phyloP scores from a whole-genome alignment of 1,139 yeast genomes.

The Blastobotrys proliferans region DNA sequence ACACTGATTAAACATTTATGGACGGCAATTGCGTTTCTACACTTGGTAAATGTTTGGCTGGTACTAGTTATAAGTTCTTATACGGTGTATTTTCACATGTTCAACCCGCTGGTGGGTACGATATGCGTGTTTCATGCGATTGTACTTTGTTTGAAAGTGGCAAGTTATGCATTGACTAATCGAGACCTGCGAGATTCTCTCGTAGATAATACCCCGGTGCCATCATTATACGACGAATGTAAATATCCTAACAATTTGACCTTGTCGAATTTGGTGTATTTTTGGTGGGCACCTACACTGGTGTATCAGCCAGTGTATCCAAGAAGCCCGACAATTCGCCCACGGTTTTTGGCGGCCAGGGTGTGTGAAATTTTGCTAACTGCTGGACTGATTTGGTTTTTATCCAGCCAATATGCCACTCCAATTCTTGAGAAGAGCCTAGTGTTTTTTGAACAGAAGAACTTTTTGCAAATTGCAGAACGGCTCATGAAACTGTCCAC shows the following conservation, averaged over 20 bases:
- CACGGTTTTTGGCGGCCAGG: conserved; percentile 34
- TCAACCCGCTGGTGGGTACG: conserved; percentile 44
- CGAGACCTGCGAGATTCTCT: conserved; percentile 38
- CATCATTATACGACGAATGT: conserved; percentile 32
- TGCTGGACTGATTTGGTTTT: conserved; percentile 34
- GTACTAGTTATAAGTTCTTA: conserved; percentile 33
- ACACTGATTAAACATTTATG: conserved; percentile 29
- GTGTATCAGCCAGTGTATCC: conserved; percentile 47
- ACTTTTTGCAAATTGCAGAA: conserved; percentile 34
- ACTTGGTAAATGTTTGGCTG: conserved; percentile 32
- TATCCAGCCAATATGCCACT: conserved; percentile 41
- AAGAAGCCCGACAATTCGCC: conserved; percentile 32
- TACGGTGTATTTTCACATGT: conserved; percentile 34
- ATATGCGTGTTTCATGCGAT: conserved; percentile 40
- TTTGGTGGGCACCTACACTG: conserved; percentile 45
- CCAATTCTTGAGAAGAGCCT: conserved; percentile 41
- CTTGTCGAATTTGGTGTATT: conserved; percentile 35
- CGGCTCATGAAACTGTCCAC: conserved; percentile 39
- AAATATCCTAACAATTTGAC: conserved; percentile 42
- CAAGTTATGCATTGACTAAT: conserved; percentile 44
- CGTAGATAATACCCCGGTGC: conserved; percentile 26
- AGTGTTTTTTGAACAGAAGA: conserved; percentile 26
- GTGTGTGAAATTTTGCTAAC: conserved; percentile 35
- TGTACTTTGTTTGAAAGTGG: conserved; percentile 39
- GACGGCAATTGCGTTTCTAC: conserved; percentile 34